Conservation (phyloP, 495 filamentous ascomycete species). For the Hypoxylon crocopeplum region DNA sequence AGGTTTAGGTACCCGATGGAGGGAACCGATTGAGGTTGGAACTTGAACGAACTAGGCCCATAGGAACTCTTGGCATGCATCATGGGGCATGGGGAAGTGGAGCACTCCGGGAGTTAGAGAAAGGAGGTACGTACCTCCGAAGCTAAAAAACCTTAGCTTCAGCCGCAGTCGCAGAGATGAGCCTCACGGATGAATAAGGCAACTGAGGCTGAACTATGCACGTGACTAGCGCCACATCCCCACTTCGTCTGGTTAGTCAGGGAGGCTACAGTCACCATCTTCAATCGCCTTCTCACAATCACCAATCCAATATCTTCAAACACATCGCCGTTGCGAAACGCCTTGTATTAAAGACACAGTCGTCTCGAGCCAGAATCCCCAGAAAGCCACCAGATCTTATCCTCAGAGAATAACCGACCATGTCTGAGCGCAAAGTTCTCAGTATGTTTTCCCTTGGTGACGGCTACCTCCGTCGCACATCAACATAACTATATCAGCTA, state of each 20-base stretch:
- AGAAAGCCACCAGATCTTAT: neutral
- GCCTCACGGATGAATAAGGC: constrained; percentile 18
- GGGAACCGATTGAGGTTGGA: neutral
- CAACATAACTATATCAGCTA: constrained; percentile 2
- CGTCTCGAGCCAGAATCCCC: neutral
- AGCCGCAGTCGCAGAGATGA: constrained; percentile 23
- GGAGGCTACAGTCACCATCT: neutral
- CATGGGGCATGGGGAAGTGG: constrained; percentile 33
- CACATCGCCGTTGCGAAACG: neutral
- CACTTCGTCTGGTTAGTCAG: neutral
- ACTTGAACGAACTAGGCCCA: neutral
- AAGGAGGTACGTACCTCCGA: constrained; percentile 1
- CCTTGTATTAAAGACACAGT: neutral
- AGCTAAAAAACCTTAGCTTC: constrained; percentile 15
- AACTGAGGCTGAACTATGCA: constrained; percentile 19
- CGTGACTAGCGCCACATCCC: constrained; percentile 22
- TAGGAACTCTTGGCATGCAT: constrained; percentile 28
- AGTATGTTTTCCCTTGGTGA: constrained; percentile 35
- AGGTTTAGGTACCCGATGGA: constrained; percentile 1
- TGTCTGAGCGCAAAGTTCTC: constrained; percentile 95
- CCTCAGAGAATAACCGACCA: constrained; percentile 48
- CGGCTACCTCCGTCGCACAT: too few species aligned
- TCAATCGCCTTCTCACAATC: neutral
- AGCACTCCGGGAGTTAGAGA: neutral
- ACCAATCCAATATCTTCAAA: constrained; percentile 1